Percentiles rank a stretch among this genome's conserved stretches.
These are phyloP conservation scores for Neurospora terricola DNA, from an alignment of 495 filamentous ascomycete genomes.

Conservation along the genomic window DNA sequence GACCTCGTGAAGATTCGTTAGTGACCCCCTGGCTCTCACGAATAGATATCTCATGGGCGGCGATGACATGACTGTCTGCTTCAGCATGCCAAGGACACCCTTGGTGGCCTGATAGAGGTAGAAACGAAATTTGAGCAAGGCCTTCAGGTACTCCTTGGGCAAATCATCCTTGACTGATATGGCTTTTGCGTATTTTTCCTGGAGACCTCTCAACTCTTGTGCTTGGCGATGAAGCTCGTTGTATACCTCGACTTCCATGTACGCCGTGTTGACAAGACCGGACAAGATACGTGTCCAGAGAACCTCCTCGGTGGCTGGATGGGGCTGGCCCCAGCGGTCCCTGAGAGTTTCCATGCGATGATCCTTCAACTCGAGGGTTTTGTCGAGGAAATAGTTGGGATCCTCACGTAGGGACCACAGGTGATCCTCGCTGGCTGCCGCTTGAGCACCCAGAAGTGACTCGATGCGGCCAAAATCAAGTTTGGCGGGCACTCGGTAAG, in stretches of 20 bases:
- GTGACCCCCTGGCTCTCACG: not conserved
- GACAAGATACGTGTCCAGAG: constrained; percentile 10
- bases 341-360: constrained; percentile 31
- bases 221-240: constrained; percentile 9
- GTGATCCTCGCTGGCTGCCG: constrained; percentile 35
- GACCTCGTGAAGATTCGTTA: not conserved
- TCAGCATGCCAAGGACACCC: constrained; percentile 9
- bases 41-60: constrained; percentile 28
- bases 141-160: constrained; percentile 2
- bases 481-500: constrained; percentile 31
- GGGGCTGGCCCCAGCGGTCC: constrained; percentile 18
- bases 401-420: constrained; percentile 46
- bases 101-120: constrained; percentile 33
- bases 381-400: constrained; percentile 39
- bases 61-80: constrained; percentile 15
- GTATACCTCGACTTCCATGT: constrained; percentile 6
- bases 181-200: not conserved
- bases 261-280: constrained; percentile 3
- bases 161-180: constrained; percentile 6
- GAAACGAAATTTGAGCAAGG: constrained; percentile 5
- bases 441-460: constrained; percentile 28
- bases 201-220: not conserved
- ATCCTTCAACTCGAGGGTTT: constrained; percentile 26
- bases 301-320: constrained; percentile 11
- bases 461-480: constrained; percentile 33